Evolutionary conservation across 2,329 filamentous ascomycete genomes (phyloP).

Genomic region (Acephala macrosclerotiorum): DNA sequence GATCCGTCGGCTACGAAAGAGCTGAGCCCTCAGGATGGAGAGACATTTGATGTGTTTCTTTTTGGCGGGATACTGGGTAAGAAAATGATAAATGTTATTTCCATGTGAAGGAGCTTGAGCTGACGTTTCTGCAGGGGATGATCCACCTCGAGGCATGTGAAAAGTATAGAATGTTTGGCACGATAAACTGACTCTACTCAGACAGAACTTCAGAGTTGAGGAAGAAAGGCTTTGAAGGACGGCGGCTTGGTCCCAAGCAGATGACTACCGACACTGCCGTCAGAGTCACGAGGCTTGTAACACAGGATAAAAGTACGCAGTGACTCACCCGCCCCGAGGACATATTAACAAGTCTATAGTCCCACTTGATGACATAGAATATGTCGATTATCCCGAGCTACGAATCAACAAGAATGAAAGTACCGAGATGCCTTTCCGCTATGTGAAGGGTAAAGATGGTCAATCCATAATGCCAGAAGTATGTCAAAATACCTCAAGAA

Average conservation of each 20-base stretch:
- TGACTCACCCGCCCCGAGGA: no score
- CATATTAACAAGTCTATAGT: slow-evolving; percentile 55
- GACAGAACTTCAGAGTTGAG: slow-evolving; percentile 96
- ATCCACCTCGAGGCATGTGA: slow-evolving; percentile 83
- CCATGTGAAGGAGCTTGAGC: slow-evolving; percentile 18
- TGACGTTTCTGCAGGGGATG: slow-evolving; percentile 70
- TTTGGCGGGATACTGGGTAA: slow-evolving; percentile 95
- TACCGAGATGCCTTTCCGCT: slow-evolving; percentile 97
- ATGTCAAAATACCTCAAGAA: slow-evolving; percentile 43
- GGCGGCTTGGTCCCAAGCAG: slow-evolving; percentile 88
- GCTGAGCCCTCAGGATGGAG: slow-evolving; percentile 81
- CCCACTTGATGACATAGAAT: slow-evolving; percentile 78
- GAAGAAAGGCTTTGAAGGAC: slow-evolving; percentile 89
- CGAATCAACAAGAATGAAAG: slow-evolving; percentile 91
- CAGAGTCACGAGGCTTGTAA: slow-evolving; percentile 87
- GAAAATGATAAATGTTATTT: slow-evolving; percentile 28
- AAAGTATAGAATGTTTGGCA: slow-evolving; percentile 10
- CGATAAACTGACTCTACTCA: slow-evolving; percentile 46
- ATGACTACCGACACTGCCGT: slow-evolving; percentile 99
- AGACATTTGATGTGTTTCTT: slow-evolving; percentile 86
- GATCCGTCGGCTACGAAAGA: slow-evolving; percentile 87
- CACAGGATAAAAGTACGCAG: slow-evolving; percentile 78
- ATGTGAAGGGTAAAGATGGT: slow-evolving; percentile 78
- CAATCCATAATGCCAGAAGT: slow-evolving; percentile 93
- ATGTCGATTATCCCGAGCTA: slow-evolving; percentile 88